Evolutionary conservation across 2,329 filamentous ascomycete species (phyloP), one percentile per base, ranked within the genome.

Genomic region (Cytospora piceicola): DNA sequence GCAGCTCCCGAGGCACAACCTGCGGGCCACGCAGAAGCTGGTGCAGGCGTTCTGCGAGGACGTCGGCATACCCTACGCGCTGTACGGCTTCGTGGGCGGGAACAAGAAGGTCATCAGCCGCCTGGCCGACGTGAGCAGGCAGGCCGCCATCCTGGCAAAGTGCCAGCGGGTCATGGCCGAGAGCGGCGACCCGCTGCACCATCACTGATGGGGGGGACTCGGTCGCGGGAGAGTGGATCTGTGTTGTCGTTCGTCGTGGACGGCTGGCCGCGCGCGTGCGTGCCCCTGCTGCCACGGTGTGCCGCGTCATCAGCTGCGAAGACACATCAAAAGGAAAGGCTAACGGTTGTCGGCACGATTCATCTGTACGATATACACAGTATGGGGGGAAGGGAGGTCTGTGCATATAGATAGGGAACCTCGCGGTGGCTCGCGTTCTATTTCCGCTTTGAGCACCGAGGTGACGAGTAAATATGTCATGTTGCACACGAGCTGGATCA

Each of bases 31-130:
- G 4, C 93, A 95, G 78, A 87, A 84, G 71, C 81, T 95, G 42
- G 91, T 96, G 12, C 83, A 90, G 72, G 88, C 92, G 55, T 96
- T 96, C 73, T 96, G 93, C 72, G 81, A 87, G 56, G 93, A 96
- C 30, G 92, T 92, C 0, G 88, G 87, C 20, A 92, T 97, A 64
- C 92, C 91, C 1, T 97, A 97, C 73, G 90, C 92, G 7, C 82
- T 95, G 61, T 94, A 94, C 73, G 92, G 91, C 1, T 97, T 97
- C 74, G 86, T 91, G 22, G 87, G 93, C 70, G 91, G 93, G 7
- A 97, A 95, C 76, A 89, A 89, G 77, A 83, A 92, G 71, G 92
- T 97, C 15, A 86, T 97, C 71, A 83, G 90, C 20, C 84, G 87
- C 54, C 81, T 97, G 58, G 90, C 87, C 4, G 91, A 97, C 72